phyloP scores from a whole-genome alignment of 768 basidiomycete genomes.

The Tylopilus vinaceipallidus region DNA sequence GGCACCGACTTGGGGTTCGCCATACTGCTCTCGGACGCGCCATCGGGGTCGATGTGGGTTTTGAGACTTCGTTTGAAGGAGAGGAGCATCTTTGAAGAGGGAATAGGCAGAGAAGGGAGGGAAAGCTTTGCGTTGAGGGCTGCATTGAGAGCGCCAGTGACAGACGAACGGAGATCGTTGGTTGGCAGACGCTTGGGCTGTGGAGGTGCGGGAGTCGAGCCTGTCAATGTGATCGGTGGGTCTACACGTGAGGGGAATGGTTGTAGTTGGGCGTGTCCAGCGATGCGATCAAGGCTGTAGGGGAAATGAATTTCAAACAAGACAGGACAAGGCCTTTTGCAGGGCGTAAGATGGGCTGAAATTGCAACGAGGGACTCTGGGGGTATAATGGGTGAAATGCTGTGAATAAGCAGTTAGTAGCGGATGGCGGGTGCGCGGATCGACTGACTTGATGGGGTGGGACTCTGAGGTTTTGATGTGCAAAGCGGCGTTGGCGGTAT shows the following conservation, averaged over 20 bases:
- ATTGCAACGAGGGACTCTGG: slow-evolving; percentile 45
- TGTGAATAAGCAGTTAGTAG: slow-evolving; percentile 19
- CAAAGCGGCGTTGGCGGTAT: not conserved
- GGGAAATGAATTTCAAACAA: slow-evolving; percentile 37
- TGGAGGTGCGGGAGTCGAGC: slow-evolving; percentile 17
- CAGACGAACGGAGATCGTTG: slow-evolving; percentile 12
- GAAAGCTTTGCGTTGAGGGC: slow-evolving; percentile 20
- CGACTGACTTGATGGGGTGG: slow-evolving; percentile 78
- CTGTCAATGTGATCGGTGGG: slow-evolving; percentile 28
- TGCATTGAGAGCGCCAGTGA: slow-evolving; percentile 24
- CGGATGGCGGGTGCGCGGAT: not conserved
- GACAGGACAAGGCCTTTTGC: slow-evolving; percentile 22
- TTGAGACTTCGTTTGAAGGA: slow-evolving; percentile 25
- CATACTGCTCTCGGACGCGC: not conserved
- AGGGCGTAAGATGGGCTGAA: slow-evolving; percentile 33
- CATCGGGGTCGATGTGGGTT: not conserved
- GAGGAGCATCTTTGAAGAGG: slow-evolving; percentile 18
- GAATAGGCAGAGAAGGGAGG: slow-evolving; percentile 14
- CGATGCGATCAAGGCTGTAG: slow-evolving; percentile 32
- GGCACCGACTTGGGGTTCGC: not conserved
- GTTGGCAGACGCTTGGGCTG: slow-evolving; percentile 8
- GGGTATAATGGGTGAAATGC: slow-evolving; percentile 58
- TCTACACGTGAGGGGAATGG: slow-evolving; percentile 42
- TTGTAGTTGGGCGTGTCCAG: slow-evolving; percentile 44
- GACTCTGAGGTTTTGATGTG: slow-evolving; percentile 69